Conservation (phyloP, 2,329 filamentous ascomycete genomes). For the Clonostachys rhizophaga region DNA sequence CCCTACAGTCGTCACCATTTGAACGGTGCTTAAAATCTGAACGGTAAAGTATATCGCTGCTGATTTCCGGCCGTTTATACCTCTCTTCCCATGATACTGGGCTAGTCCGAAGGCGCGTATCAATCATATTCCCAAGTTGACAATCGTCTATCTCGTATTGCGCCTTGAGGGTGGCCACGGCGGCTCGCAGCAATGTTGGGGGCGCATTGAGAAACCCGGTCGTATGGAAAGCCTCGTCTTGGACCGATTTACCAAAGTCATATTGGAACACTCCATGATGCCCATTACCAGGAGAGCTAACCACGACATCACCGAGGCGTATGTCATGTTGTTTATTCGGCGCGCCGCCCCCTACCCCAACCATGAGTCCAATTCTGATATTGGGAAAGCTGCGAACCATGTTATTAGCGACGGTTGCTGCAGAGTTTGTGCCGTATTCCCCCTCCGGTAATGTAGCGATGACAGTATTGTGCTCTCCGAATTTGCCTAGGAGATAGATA, state of each 20-base stretch:
- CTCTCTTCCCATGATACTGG: too few relatives aligned
- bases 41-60: too few relatives aligned
- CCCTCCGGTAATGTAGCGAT: slow-evolving; percentile 9
- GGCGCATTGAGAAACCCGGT: slow-evolving; percentile 2
- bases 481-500: slow-evolving; percentile 4
- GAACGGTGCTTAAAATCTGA: too few relatives aligned
- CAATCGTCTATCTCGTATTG: neutral
- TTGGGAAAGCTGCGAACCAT: slow-evolving; percentile 22
- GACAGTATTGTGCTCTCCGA: slow-evolving; percentile 11
- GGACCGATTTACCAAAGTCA: slow-evolving; percentile 4
- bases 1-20: too few relatives aligned
- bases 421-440: slow-evolving; percentile 8
- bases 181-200: neutral
- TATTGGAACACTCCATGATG: slow-evolving; percentile 3
- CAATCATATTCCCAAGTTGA: neutral
- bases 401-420: slow-evolving; percentile 14
- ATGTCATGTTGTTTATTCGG: slow-evolving; percentile 26
- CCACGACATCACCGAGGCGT: slow-evolving; percentile 17
- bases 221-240: neutral
- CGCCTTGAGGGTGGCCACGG: neutral
- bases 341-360: slow-evolving; percentile 22
- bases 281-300: slow-evolving; percentile 2
- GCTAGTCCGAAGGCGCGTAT: too few relatives aligned
- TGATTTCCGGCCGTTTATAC: too few relatives aligned
- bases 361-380: slow-evolving; percentile 19